Evolutionary conservation across 495 filamentous ascomycete species (phyloP), one percentile per base, ranked within the genome.

Genomic region (Talaromyces adpressus): DNA sequence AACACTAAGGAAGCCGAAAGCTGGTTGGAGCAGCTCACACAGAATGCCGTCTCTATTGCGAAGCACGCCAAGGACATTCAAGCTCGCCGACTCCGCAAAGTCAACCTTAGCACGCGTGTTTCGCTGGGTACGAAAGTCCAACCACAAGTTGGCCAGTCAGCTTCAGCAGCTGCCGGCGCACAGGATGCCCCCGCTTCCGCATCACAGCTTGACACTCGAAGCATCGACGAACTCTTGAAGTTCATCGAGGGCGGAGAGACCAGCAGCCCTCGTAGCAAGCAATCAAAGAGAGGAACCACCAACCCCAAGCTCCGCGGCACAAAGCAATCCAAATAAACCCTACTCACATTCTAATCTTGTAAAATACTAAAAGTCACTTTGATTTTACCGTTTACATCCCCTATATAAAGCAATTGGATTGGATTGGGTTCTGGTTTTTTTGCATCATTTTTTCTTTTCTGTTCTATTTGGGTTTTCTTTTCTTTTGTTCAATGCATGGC

Each of bases 1-100:
- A 97, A 98, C 78, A 99, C 95, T 63, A 94, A 94, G 79, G 92
- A 96, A 73, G 90, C 89, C 20, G 89, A 92, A 78, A 89, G 83
- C 62, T 98, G 94, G 95, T 84, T 98, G n/a, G 91, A 93, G 72
- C 92, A 96, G 77, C 84, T 99, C 51, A 97, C 93, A 0, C 88
- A 91, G 72, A 96, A 93, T 66, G 95, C 95, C 47, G 95, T 99
- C 51, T 89, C 86, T 29, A 89, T 97, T 58, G 92, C 91, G 9
- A 97, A 92, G 79, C 91, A 96, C 66, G 88, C 90, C 56, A 96
- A 96, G 77, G 90, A 93, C 63, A 81, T 89, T 53, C 86, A 92
- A 74, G 85, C 87, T 47, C 85, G 88, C 60, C 82, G 87, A 32
- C 77, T 89, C 30, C 85, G 89, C 49, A 78, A 82, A 59, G 75